Evolutionary conservation across 2,329 filamentous ascomycete species (phyloP).

Genomic region (Alternaria incomplexa): DNA sequence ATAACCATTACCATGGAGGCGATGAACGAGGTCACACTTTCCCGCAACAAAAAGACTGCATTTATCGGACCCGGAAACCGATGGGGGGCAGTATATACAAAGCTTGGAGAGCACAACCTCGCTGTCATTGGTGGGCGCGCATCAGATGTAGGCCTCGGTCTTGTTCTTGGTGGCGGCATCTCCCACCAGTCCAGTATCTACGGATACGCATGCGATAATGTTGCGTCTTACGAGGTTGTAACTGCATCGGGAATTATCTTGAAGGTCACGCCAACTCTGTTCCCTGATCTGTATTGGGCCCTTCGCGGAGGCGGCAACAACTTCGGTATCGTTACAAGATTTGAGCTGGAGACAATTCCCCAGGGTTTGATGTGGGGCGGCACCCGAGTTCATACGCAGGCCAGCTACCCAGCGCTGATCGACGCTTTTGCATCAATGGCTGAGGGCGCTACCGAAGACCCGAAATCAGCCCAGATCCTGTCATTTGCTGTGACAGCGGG

Average conservation of each 20-base stretch:
- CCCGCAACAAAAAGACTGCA: conserved; percentile 22
- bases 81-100: conserved; percentile 38
- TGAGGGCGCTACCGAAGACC: conserved; percentile 19
- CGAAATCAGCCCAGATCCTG: conserved; percentile 31
- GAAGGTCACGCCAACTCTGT: conserved; percentile 33
- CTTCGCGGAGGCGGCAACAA: conserved; percentile 42
- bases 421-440: conserved; percentile 18
- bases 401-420: conserved; percentile 13
- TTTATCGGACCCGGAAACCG: conserved; percentile 33
- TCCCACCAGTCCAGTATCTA: conserved; percentile 30
- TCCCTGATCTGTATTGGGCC: conserved; percentile 47
- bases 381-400: conserved; percentile 3
- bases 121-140: conserved; percentile 33
- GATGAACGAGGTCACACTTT: conserved; percentile 29
- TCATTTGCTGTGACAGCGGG: conserved; percentile 25
- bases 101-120: conserved; percentile 27
- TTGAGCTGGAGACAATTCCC: conserved; percentile 24
- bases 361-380: conserved; percentile 15
- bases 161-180: conserved; percentile 16
- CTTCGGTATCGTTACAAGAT: conserved; percentile 38
- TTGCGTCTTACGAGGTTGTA: conserved; percentile 33
- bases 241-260: conserved; percentile 22
- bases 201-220: conserved; percentile 32
- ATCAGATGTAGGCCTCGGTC: conserved; percentile 30
- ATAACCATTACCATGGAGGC: conserved; percentile 50